phyloP scores from a whole-genome alignment of 306 rosid genomes.

The Sesbania bispinosa region DNA sequence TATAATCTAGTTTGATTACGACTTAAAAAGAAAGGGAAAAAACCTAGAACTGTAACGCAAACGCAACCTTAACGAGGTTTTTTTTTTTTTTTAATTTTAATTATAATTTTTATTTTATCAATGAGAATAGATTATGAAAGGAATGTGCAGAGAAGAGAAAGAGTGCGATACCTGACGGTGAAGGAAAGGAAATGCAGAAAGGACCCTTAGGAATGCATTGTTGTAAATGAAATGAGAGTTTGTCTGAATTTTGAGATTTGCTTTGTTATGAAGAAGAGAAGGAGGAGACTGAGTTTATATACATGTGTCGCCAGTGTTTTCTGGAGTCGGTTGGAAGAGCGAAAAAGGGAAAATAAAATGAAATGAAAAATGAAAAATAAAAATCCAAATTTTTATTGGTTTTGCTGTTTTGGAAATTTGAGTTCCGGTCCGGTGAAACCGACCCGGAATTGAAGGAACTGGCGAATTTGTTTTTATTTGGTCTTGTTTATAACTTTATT shows the following conservation, averaged over 20 bases:
- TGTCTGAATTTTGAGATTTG: slow-evolving; percentile 10
- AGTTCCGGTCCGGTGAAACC: no score
- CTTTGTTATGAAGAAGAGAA: no score
- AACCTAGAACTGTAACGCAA: neutral
- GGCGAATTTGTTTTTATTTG: no score
- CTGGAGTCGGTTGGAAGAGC: slow-evolving; percentile 2
- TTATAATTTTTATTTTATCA: neutral
- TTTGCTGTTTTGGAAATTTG: no score
- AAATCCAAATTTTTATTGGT: no score
- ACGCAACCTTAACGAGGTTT: neutral
- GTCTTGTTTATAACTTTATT: no score
- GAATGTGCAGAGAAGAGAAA: neutral
- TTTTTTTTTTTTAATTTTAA: neutral
- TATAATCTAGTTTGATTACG: neutral
- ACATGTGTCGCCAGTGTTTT: neutral
- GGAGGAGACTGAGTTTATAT: neutral
- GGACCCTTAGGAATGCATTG: neutral
- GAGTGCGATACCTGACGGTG: slow-evolving; percentile 9
- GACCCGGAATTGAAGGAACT: no score
- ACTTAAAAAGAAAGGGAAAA: neutral
- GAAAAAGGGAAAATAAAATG: neutral
- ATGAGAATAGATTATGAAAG: neutral
- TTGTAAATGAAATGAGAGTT: neutral
- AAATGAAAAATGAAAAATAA: no score
- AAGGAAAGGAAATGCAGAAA: neutral